phyloP scores from a whole-genome alignment of 768 basidiomycete genomes.

The Lactifluus subvellereus region DNA sequence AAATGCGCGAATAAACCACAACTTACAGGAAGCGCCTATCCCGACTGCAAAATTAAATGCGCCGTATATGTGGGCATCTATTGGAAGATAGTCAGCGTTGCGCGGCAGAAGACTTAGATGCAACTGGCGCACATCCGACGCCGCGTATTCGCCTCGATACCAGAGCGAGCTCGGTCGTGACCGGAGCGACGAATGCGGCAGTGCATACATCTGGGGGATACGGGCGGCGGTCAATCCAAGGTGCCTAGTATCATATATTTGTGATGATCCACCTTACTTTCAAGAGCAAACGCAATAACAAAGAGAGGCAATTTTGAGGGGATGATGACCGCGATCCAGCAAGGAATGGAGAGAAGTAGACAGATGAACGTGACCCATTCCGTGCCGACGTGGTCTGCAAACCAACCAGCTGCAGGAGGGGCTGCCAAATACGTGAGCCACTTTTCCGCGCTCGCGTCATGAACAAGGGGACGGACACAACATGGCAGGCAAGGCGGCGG shows the following conservation, averaged over 20 bases:
- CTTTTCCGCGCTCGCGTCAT: background rate
- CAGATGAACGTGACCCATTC: conserved; percentile 48
- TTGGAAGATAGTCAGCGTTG: background rate
- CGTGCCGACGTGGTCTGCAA: conserved; percentile 50
- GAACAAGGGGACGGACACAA: conserved; percentile 43
- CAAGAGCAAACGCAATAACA: conserved; percentile 43
- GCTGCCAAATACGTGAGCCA: conserved; percentile 34
- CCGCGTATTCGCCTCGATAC: conserved; percentile 53
- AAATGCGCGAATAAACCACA: conserved; percentile 25
- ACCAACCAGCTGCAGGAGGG: conserved; percentile 52
- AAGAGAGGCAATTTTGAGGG: conserved; percentile 43
- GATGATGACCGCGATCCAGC: conserved; percentile 54
- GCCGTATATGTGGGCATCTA: conserved; percentile 71
- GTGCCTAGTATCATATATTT: no score
- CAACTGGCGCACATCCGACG: conserved; percentile 54
- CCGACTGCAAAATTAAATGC: conserved; percentile 70
- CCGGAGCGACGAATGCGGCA: conserved; percentile 51
- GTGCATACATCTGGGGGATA: conserved; percentile 49
- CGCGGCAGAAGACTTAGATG: background rate
- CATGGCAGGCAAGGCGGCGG: conserved; percentile 55
- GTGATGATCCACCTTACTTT: conserved; percentile 40
- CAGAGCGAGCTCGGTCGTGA: conserved; percentile 61
- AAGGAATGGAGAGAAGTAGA: conserved; percentile 52
- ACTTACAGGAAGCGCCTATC: conserved; percentile 50
- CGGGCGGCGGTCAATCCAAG: background rate